Conservation (phyloP, 2,329 filamentous ascomycete species). For the Pestalotiopsis sp. region DNA sequence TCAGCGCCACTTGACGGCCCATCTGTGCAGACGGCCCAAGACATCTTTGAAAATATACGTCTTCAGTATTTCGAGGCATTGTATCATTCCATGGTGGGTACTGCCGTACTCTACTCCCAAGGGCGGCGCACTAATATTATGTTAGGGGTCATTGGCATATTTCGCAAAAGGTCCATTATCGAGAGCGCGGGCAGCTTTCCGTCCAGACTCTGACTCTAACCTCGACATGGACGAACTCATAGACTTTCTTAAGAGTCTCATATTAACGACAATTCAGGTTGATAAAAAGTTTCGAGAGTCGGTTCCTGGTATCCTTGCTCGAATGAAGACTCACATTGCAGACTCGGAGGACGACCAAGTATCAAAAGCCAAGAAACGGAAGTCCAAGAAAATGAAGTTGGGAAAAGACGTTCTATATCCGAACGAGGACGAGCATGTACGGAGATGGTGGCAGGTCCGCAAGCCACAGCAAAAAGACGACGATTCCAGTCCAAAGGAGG, state of each 20-base stretch:
- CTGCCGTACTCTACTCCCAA: conserved; percentile 20
- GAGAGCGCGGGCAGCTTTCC: conserved; percentile 72
- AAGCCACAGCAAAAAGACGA: conserved; percentile 53
- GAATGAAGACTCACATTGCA: conserved; percentile 59
- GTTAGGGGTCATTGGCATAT: conserved; percentile 76
- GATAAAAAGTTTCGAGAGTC: conserved; percentile 82
- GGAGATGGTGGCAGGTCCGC: conserved; percentile 70
- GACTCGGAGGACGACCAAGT: conserved; percentile 57
- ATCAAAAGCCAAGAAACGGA: conserved; percentile 51
- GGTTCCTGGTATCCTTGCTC: conserved; percentile 62
- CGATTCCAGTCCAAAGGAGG: conserved; percentile 34
- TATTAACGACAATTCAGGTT: conserved; percentile 68
- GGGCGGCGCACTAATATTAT: conserved; percentile 40
- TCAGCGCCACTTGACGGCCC: conserved; percentile 21
- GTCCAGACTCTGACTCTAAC: conserved; percentile 62
- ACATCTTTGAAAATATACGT: conserved; percentile 61
- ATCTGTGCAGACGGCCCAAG: conserved; percentile 43
- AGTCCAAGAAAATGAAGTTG: conserved; percentile 66
- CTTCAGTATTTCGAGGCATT: conserved; percentile 62
- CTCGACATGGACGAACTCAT: conserved; percentile 66
- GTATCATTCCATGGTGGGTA: conserved; percentile 63
- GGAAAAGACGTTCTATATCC: conserved; percentile 72
- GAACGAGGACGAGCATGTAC: conserved; percentile 65
- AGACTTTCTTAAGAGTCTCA: conserved; percentile 68
- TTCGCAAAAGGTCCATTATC: conserved; percentile 83